Base-by-base conservation (phyloP, 257 asterid genomes). In the Cruciata laevipes region DNA sequence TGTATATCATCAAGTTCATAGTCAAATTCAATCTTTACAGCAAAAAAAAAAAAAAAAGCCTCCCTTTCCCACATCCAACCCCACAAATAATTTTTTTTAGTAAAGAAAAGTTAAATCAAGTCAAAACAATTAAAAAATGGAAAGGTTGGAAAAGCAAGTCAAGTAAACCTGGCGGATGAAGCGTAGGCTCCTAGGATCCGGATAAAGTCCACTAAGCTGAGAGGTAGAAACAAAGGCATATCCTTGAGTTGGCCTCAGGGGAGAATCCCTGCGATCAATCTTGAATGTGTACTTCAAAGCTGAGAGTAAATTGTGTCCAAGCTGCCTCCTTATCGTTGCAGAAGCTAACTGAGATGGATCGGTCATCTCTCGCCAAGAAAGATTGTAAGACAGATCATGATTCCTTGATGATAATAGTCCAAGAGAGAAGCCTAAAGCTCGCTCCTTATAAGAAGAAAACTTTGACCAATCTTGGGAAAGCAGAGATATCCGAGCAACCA, bases 401-500 rank as follows among this genome's bases (percentile, higher is more conserved):
- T 82, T 94, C 75, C 81, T 82, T 35, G 85, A 71, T 65, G 96
- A 82, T 23, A 94, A 57, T 24, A 91, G 68, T 66, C 91, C 88
- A 25, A 90, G 89, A 32, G 96, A 87, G 62, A 89, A 82, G 47
- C 99, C 96, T 69, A 91, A 79, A 6, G 83, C 82, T 76, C 73
- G 86, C 81, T 91, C 98, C 76, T 87, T 94, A 73, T 85, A 90
- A 10, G 99, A 94, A 67, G 99, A 83, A 72, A 83, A 88, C 80
- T 90, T 91, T 86, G 79, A 76, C 99, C 98, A 94, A 84, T 94
- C 99, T 78, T 89, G 96, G 42, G 97, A 89, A 78, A 89, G 83
- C 74, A 86, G 69, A 77, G 79, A 85, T 77, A 89, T 49, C 71
- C 96, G 84, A 30, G 94, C 95, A 37, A 87, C 80, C 75, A 91